Percentiles rank a stretch among this genome's conserved stretches.
Conservation (phyloP, 2,329 filamentous ascomycete species). For the Colletotrichum plurivorum region DNA sequence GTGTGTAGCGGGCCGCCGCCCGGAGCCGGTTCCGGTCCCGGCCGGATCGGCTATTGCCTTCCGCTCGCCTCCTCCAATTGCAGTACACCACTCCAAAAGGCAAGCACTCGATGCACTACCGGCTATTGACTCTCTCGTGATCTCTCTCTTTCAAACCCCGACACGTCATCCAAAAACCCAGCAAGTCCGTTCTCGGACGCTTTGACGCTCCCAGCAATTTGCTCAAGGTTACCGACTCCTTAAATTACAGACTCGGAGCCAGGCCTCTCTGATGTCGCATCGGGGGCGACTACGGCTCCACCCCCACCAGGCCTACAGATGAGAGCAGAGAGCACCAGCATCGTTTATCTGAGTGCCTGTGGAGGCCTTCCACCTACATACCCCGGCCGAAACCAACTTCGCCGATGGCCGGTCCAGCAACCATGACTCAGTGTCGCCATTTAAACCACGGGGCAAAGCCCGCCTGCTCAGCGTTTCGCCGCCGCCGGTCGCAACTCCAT, state of each 20-base stretch:
- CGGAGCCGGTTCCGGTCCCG: slow-evolving; percentile 12
- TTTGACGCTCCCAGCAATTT: not conserved
- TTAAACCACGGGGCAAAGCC: not conserved
- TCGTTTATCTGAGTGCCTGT: slow-evolving; percentile 10
- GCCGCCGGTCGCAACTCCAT: not conserved
- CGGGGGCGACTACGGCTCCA: not conserved
- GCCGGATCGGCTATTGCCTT: not conserved
- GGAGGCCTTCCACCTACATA: not conserved
- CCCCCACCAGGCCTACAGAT: not conserved
- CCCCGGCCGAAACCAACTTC: slow-evolving; percentile 20
- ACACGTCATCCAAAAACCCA: not conserved
- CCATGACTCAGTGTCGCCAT: slow-evolving; percentile 8
- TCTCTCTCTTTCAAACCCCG: not conserved
- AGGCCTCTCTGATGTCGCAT: slow-evolving; percentile 12
- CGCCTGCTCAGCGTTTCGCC: not conserved
- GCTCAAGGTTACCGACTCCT: not conserved
- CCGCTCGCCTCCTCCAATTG: slow-evolving; percentile 8
- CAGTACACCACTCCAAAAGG: not conserved
- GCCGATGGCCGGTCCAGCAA: slow-evolving; percentile 10
- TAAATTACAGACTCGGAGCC: slow-evolving; percentile 7
- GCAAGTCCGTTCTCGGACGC: not conserved
- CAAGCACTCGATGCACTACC: too few species aligned
- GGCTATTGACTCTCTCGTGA: slow-evolving; percentile 6
- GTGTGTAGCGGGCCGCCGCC: slow-evolving; percentile 17
- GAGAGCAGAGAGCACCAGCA: not conserved